Percentiles rank a stretch among this genome's conserved stretches.
phyloP scores from a whole-genome alignment of 2,329 filamentous ascomycete species.

The Pseudocercospora vitis region DNA sequence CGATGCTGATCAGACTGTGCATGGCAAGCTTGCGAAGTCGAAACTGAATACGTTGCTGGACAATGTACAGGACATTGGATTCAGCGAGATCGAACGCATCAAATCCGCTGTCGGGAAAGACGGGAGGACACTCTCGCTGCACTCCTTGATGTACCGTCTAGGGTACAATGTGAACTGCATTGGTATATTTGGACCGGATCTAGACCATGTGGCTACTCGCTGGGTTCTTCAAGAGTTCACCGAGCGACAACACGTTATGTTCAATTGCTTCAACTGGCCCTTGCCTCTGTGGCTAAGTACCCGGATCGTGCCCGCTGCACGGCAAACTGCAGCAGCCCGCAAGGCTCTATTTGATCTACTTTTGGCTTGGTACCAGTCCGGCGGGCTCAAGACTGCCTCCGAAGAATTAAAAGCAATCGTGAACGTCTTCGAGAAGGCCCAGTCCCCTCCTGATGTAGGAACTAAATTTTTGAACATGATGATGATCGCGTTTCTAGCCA shows the following conservation, averaged over 20 bases:
- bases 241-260: constrained; percentile 10
- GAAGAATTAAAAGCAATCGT: constrained; percentile 9
- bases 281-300: constrained; percentile 8
- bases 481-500: constrained; percentile 14
- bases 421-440: constrained; percentile 8
- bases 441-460: constrained; percentile 8
- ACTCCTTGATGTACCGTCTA: constrained; percentile 13
- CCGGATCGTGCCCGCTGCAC: not conserved
- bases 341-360: constrained; percentile 5
- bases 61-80: constrained; percentile 8
- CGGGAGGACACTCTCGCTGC: not conserved
- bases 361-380: constrained; percentile 9
- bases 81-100: constrained; percentile 9
- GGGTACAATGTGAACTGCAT: constrained; percentile 17
- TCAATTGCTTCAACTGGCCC: constrained; percentile 14
- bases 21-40: constrained; percentile 11
- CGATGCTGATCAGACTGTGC: constrained; percentile 13
- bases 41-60: constrained; percentile 11
- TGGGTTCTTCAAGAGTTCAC: constrained; percentile 11
- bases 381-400: constrained; percentile 3
- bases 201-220: constrained; percentile 8
- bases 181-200: constrained; percentile 13
- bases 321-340: not conserved
- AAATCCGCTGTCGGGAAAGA: not conserved
- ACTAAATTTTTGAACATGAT: constrained; percentile 17